phyloP scores from a whole-genome alignment of 2,329 filamentous ascomycete species.

The Fusarium paranaense region DNA sequence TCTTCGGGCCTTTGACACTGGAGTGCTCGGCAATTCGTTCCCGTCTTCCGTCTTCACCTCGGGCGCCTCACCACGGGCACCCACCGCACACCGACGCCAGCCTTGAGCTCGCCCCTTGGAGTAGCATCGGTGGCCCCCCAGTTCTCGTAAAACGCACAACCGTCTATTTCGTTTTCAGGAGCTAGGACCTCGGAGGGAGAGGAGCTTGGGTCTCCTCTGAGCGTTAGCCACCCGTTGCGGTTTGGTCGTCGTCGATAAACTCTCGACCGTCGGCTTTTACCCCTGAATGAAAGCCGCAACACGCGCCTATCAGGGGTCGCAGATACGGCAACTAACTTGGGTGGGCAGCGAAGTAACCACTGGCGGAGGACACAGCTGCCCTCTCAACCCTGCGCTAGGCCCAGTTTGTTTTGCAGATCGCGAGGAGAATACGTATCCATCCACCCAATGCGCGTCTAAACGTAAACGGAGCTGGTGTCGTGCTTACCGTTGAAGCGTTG shows the following conservation, averaged over 20 bases:
- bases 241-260: slow-evolving; percentile 7
- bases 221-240: background rate
- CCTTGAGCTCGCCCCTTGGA: background rate
- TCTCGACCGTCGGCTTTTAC: slow-evolving; percentile 11
- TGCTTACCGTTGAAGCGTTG: background rate
- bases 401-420: background rate
- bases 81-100: background rate
- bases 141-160: background rate
- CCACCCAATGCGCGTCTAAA: background rate
- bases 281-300: slow-evolving; percentile 39
- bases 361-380: slow-evolving; percentile 1
- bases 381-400: background rate
- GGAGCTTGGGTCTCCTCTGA: background rate
- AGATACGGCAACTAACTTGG: slow-evolving; percentile 26
- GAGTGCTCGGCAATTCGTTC: slow-evolving; percentile 10
- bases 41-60: background rate
- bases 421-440: background rate
- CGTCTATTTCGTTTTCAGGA: slow-evolving; percentile 20
- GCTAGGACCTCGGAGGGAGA: background rate
- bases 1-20: slow-evolving; percentile 4
- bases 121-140: background rate
- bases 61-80: background rate
- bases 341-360: slow-evolving; percentile 9
- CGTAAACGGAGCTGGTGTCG: background rate
- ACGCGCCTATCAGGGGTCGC: slow-evolving; percentile 22